Evolutionary conservation across 768 basidiomycete genomes (phyloP).

Genomic region (Lentinula boryana): DNA sequence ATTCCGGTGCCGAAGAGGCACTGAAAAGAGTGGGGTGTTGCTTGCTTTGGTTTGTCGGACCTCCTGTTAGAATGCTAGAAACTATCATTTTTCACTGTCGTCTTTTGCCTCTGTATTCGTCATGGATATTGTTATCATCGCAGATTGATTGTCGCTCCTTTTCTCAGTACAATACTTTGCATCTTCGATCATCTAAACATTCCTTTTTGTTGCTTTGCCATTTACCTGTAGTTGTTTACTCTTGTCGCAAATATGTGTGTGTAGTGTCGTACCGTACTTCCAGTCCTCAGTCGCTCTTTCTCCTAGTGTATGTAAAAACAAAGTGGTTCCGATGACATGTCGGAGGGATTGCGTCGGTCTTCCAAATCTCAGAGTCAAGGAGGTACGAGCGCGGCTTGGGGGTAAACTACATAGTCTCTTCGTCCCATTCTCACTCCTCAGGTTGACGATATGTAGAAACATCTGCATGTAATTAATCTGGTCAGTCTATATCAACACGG

Average conservation of each 20-base stretch:
- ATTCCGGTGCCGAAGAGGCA: slow-evolving; percentile 22
- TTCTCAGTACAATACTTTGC: neutral
- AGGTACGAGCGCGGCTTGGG: neutral
- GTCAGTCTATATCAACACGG: neutral
- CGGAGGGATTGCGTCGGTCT: too few species aligned
- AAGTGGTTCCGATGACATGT: neutral
- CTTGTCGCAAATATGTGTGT: neutral
- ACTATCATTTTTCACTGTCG: neutral
- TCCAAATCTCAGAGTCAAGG: neutral
- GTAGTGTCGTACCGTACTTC: neutral
- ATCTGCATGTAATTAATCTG: neutral
- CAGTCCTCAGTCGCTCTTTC: neutral
- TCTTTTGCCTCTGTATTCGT: neutral
- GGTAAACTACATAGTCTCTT: too few species aligned
- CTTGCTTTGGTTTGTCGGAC: neutral
- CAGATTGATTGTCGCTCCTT: neutral
- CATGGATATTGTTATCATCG: neutral
- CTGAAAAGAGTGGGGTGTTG: neutral
- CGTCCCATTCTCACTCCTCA: neutral
- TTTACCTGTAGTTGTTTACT: neutral
- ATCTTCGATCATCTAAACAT: neutral
- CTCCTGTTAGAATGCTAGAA: neutral
- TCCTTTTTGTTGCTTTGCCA: neutral
- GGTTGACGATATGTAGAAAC: neutral
- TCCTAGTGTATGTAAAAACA: neutral